Conservation (phyloP, 2,329 filamentous ascomycete genomes). For the Diaporthe ilicicola region DNA sequence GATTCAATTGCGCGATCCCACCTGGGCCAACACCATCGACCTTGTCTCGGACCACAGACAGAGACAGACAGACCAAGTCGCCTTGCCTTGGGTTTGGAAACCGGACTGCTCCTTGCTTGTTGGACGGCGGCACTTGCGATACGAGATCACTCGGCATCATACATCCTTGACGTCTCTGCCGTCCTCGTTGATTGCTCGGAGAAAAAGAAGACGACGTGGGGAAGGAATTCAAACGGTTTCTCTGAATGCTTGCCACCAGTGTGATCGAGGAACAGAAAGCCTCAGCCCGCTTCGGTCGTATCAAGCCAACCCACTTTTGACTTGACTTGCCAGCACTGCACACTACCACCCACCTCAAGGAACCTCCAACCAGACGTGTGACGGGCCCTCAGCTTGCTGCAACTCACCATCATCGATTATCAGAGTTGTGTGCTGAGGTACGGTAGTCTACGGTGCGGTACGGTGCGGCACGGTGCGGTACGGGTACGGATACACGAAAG, state of each 20-base stretch:
- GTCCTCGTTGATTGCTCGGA: not conserved
- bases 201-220: not conserved
- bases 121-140: conserved; percentile 20
- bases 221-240: conserved; percentile 4
- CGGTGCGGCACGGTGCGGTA: too few relatives aligned
- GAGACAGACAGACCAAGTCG: conserved; percentile 1
- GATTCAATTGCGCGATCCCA: not conserved
- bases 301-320: conserved; percentile 10
- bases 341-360: too few relatives aligned
- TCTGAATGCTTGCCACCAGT: not conserved
- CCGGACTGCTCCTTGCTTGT: not conserved
- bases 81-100: too few relatives aligned
- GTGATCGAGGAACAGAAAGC: not conserved
- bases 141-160: conserved; percentile 6
- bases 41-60: not conserved
- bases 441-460: not conserved
- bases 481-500: not conserved
- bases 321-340: too few relatives aligned
- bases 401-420: not conserved
- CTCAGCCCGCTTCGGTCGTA: not conserved
- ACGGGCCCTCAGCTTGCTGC: conserved; percentile 19
- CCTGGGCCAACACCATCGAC: not conserved
- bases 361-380: not conserved
- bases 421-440: not conserved
- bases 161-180: conserved; percentile 1